These are phyloP conservation scores for Leccinum subgranulosum DNA, from an alignment of 768 basidiomycete species.

Conservation along the genomic window DNA sequence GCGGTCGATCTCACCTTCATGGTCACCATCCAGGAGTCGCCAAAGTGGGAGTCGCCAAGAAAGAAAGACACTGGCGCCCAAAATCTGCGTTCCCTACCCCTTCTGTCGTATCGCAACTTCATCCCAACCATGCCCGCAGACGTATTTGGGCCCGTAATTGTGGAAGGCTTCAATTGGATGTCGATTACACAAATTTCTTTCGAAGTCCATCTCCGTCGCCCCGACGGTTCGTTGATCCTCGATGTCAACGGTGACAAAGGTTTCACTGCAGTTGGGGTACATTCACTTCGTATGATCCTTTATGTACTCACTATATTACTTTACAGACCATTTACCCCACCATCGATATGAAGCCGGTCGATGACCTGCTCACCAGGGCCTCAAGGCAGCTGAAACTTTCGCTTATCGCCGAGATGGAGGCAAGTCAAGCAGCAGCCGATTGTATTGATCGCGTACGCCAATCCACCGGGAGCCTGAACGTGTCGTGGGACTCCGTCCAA, in stretches of 20 bases:
- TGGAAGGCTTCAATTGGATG: not conserved
- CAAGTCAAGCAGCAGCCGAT: not conserved
- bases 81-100: not conserved
- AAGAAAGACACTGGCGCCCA: not conserved
- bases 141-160: not conserved
- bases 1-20: not conserved
- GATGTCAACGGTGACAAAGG: not conserved
- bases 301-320: not conserved
- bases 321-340: not conserved
- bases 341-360: not conserved
- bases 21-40: not conserved
- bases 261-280: not conserved
- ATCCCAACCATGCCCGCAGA: not conserved
- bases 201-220: not conserved
- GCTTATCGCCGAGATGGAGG: not conserved
- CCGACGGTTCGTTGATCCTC: not conserved
- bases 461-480: not conserved
- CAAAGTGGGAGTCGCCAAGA: not conserved
- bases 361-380: not conserved
- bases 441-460: not conserved
- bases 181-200: not conserved
- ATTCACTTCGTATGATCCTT: not conserved
- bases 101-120: not conserved
- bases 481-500: not conserved
- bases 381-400: not conserved